Base-by-base conservation (phyloP, 768 basidiomycete genomes). In the Rossbeevera mucosa region DNA sequence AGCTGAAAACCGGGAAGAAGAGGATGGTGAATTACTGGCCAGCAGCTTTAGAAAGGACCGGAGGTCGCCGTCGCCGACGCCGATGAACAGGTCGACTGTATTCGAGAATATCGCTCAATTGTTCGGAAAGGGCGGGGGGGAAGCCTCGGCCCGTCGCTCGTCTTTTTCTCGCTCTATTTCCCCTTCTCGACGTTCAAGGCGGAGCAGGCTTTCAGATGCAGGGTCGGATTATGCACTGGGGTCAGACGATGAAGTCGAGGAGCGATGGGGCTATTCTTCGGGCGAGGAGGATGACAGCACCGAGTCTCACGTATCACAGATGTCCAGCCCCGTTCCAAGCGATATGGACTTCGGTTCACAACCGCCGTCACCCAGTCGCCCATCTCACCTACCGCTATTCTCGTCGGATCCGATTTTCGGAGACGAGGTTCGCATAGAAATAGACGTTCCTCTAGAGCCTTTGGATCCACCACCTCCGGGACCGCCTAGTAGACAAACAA, bases 211-310 rank as follows among this genome's bases (percentile, higher is more conserved):
- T 46, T 85, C 84, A 13, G 79, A 80, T 18, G 75, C 71, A 26
- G 80, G 75, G 21, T 85, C 85, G 6, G 83, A 86, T 28, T 70
- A 83, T 64, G 83, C 76, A 20, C 56, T 80, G 5, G 80, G 72
- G 25, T 74, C 71, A 11, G 83, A 78, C 3, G 79, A 80, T 24
- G 81, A 82, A 33, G 76, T 73, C 52, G 81, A 83, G 41, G 88
- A 91, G 57, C 79, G 89, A n/a, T 94, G 91, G 91, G 91, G 91
- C 4, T 94, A 93, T 69, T 83, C 86, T n/a, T 92, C 91, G 3
- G 88, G 81, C 21, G 91, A 94, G 62, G 88, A 80, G 52, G 79
- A 86, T 60, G 80, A 82, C 21, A 75, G 74, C 20, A 75, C 29
- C 13, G 66, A 48, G 13, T 68, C 68, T 26, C 38, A 51, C 20